phyloP scores from a whole-genome alignment of 805 yeast genomes.

The Ogataea degrootiae region DNA sequence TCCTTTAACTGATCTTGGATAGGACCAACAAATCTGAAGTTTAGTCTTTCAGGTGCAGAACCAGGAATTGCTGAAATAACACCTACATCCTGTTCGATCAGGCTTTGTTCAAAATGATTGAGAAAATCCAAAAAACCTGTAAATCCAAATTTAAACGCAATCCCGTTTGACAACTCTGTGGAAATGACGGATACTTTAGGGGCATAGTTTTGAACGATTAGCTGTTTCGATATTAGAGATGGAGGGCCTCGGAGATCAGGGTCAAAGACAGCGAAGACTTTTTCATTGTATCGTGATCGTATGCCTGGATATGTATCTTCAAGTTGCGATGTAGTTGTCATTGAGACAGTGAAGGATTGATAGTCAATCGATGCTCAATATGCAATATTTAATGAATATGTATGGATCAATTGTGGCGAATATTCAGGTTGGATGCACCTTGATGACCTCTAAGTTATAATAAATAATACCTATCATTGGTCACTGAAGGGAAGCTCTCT shows the following conservation, averaged over 20 bases:
- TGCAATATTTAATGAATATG: no score
- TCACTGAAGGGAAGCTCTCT: no score
- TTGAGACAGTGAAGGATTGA: no score
- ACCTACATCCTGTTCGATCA: conserved; percentile 19
- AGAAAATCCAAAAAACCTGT: conserved; percentile 19
- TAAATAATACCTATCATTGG: no score
- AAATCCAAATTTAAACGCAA: conserved; percentile 19
- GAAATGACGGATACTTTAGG: conserved; percentile 30
- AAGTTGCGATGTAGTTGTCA: not conserved
- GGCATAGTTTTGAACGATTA: conserved; percentile 25
- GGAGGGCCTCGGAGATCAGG: conserved; percentile 26
- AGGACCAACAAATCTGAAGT: conserved; percentile 26
- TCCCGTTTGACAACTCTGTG: conserved; percentile 19
- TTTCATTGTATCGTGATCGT: conserved; percentile 15
- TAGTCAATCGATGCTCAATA: no score
- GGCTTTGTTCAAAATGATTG: conserved; percentile 24
- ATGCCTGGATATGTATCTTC: conserved; percentile 13
- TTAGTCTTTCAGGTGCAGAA: conserved; percentile 12
- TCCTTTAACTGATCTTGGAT: conserved; percentile 19
- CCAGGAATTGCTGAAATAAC: not conserved
- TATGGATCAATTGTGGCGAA: no score
- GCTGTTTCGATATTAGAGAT: conserved; percentile 23
- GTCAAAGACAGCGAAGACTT: conserved; percentile 13
- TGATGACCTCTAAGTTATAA: no score
- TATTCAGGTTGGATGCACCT: no score